Conservation (phyloP, 2,329 filamentous ascomycete species). For the Rhexocercosporidium sp. region DNA sequence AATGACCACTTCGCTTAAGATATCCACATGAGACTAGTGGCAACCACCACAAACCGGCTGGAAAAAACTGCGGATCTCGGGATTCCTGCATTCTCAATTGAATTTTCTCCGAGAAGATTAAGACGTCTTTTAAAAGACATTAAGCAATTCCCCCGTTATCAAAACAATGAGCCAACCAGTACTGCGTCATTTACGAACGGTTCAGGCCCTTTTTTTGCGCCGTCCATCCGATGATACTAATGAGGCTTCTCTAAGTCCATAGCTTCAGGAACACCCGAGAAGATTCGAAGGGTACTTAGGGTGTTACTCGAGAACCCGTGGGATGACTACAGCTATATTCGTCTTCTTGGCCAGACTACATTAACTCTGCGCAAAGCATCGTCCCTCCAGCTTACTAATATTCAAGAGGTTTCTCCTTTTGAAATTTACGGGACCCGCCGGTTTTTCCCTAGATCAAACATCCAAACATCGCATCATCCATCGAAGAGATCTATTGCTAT, state of each 20-base stretch:
- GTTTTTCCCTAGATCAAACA: not conserved
- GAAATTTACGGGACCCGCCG: not conserved
- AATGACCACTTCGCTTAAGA: not conserved
- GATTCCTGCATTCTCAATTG: not conserved
- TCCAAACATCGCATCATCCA: not conserved
- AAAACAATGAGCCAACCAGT: not conserved
- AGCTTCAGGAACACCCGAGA: not conserved
- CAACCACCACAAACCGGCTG: not conserved
- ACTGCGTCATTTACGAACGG: not conserved
- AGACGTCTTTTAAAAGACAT: not conserved
- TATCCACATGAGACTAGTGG: too few relatives aligned
- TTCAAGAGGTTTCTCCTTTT: conserved; percentile 3
- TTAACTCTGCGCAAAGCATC: not conserved
- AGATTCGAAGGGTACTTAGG: not conserved
- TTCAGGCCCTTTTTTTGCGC: conserved; percentile 1
- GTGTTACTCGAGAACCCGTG: not conserved
- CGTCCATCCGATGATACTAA: not conserved
- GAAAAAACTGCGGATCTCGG: not conserved
- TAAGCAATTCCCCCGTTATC: not conserved
- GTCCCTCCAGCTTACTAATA: not conserved
- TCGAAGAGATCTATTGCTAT: not conserved
- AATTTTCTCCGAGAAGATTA: not conserved
- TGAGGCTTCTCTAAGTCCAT: not conserved
- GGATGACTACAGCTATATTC: not conserved
- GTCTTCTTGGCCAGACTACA: not conserved